These are phyloP conservation scores for Dioszegia crocea DNA, from an alignment of 768 basidiomycete genomes.

Conservation along the genomic window DNA sequence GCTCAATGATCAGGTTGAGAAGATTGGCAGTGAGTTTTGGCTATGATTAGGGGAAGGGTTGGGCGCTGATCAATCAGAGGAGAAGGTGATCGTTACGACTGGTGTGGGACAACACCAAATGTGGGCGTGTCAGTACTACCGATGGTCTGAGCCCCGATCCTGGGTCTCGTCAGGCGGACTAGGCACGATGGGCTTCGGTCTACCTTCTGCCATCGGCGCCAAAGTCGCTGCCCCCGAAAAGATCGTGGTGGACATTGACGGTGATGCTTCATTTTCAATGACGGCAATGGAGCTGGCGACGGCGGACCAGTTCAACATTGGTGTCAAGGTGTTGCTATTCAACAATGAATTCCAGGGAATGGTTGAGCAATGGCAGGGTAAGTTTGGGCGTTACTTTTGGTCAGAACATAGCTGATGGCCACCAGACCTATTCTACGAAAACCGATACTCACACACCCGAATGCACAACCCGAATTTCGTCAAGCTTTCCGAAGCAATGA, in stretches of 20 bases:
- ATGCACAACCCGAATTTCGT: conserved; percentile 98
- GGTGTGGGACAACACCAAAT: conserved; percentile 99
- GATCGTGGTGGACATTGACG: conserved; percentile 91
- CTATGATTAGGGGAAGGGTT: background rate
- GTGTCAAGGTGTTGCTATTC: conserved; percentile 85
- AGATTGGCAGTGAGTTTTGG: conserved; percentile 49
- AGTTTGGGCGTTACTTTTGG: conserved; percentile 21
- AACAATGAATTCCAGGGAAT: conserved; percentile 99
- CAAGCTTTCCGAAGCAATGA: conserved; percentile 81
- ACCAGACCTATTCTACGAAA: conserved; percentile 87
- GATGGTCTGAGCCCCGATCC: conserved; percentile 82
- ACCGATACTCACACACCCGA: conserved; percentile 89
- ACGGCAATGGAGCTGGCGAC: conserved; percentile 98
- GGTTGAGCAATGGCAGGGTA: conserved; percentile 99
- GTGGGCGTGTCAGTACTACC: conserved; percentile 95
- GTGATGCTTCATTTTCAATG: conserved; percentile 98
- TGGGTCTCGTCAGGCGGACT: conserved; percentile 92
- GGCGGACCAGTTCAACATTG: conserved; percentile 82
- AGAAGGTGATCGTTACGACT: conserved; percentile 80
- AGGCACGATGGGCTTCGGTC: conserved; percentile 99
- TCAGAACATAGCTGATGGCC: conserved; percentile 11
- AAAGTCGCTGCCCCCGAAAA: conserved; percentile 94
- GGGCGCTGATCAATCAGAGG: conserved; percentile 53
- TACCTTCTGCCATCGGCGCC: conserved; percentile 90
- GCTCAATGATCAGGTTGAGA: conserved; percentile 68